Evolutionary conservation across 768 basidiomycete species (phyloP), one percentile per base, ranked within the genome.

Genomic region (Mycena maculata): DNA sequence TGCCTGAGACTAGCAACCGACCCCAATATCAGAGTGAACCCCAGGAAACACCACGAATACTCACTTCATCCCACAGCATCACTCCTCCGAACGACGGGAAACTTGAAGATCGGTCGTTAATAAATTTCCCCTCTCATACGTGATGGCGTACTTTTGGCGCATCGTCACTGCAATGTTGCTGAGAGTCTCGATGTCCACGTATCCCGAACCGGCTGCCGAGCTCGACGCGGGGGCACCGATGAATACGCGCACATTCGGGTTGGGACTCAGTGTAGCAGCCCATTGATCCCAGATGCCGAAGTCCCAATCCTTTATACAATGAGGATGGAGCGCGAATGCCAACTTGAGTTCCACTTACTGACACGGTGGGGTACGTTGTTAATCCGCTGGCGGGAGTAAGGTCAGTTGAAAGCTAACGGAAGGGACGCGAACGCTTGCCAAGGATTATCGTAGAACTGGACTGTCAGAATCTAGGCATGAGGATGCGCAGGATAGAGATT

Each of bases 31-130:
- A 18, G 5, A 31, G 23, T 20, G 25, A 27, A 30, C 33, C 30
- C 27, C 18, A 49, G 77, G 71, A 77, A 80, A 22, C 77, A n/a
- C n/a, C n/a, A n/a, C 47, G 44, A 77, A 78, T 52, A 82, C 76
- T 74, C 60, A 83, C 84, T 84, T 77, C 82, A 72, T 85, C 84
- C 85, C 85, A 87, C 16, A 87, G 67, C 85, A 86, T 84, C 18
- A 90, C 84, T 9, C 89, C 89, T n/a, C 89, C 88, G 69, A 90
- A 90, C 1, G 88, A 88, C 4, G 88, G 86, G 77, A 87, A 90
- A 65, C 85, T 63, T 23, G 25, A 4, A 28, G 44, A n/a, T 6
- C 20, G 33, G n/a, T 7, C 33, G 27, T 33, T 27, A 23, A 54
- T 22, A 41, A 2, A 4, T 7, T 10, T 18, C 16, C 2, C 13